Evolutionary conservation across 345 rosid species (phyloP).

Genomic region (Diplotaxis tenuifolia): DNA sequence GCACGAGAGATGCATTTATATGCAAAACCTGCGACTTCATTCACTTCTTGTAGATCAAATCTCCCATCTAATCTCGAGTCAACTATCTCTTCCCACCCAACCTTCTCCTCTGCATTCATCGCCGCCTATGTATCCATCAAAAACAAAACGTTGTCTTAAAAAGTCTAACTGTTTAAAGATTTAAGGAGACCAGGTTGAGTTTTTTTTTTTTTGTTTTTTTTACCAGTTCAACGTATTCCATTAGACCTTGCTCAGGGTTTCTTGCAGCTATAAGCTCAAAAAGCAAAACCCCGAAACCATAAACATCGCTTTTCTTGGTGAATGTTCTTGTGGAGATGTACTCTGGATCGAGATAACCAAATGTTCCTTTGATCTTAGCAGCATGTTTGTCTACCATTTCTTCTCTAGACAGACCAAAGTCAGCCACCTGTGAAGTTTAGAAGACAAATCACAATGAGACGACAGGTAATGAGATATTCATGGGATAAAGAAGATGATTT

Average conservation of each 20-base stretch:
- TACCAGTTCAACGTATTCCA: slow-evolving; percentile 95
- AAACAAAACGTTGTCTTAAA: not conserved
- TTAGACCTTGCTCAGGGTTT: slow-evolving; percentile 93
- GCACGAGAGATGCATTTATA: slow-evolving; percentile 74
- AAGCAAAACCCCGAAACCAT: slow-evolving; percentile 92
- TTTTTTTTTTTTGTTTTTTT: slow-evolving; percentile 5
- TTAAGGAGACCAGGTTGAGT: not conserved
- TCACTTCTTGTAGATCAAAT: slow-evolving; percentile 69
- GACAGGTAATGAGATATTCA: not conserved
- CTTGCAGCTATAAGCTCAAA: slow-evolving; percentile 94
- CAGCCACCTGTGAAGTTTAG: slow-evolving; percentile 72
- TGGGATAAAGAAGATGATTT: slow-evolving; percentile 18
- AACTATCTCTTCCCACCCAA: slow-evolving; percentile 96
- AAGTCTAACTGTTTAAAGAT: not conserved
- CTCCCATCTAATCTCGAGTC: slow-evolving; percentile 79
- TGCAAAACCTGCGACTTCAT: slow-evolving; percentile 84
- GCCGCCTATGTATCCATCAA: slow-evolving; percentile 60
- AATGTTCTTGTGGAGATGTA: slow-evolving; percentile 77
- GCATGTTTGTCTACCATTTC: slow-evolving; percentile 80
- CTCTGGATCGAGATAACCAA: slow-evolving; percentile 98
- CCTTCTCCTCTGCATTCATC: slow-evolving; percentile 76
- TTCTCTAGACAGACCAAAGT: slow-evolving; percentile 97
- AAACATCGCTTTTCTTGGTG: slow-evolving; percentile 96
- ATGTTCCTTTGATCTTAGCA: slow-evolving; percentile 83
- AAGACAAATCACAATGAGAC: not conserved